Percentiles rank a stretch among this genome's conserved stretches.
Conservation (phyloP, 164 flowering plant genomes). For the grape (Vitis vinifera) region ASM3070453v1 NC_081809.1:317001-317500, state of each 20-base stretch:
- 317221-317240: conserved; percentile 53
- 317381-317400: too few relatives aligned
- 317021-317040: conserved; percentile 70
- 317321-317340: not conserved
- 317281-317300: not conserved
- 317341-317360: not conserved
- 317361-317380: not conserved
- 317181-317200: conserved; percentile 22
- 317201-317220: conserved; percentile 22
- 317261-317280: not conserved
- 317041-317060: conserved; percentile 62
- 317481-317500: too few relatives aligned
- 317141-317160: conserved; percentile 20
- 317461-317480: not conserved
- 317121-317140: conserved; percentile 39
- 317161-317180: conserved; percentile 16
- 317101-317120: conserved; percentile 52
- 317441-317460: not conserved
- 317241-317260: conserved; percentile 59
- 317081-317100: conserved; percentile 78
- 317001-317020: conserved; percentile 83
- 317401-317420: not conserved
- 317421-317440: conserved; percentile 1
- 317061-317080: conserved; percentile 86
- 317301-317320: too few relatives aligned